These are phyloP conservation scores for Cerioporus squamosus DNA, from an alignment of 1,284 basidiomycete genomes.

Conservation along the genomic window DNA sequence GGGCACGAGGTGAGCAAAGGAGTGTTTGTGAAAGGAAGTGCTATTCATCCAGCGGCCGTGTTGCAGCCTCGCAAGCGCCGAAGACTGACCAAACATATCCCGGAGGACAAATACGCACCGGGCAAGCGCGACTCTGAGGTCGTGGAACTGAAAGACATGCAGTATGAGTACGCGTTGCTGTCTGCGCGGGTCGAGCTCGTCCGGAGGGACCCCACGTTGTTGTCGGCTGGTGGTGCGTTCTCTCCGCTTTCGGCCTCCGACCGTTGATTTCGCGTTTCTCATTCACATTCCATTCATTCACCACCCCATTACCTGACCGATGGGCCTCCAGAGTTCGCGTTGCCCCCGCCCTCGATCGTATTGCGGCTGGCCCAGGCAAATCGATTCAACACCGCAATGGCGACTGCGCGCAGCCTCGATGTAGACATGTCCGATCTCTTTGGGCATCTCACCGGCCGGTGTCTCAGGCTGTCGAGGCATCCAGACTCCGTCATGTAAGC, in stretches of 20 bases:
- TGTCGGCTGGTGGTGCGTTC: slow-evolving; percentile 49
- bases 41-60: not conserved
- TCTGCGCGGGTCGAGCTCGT: slow-evolving; percentile 82
- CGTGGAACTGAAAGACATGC: slow-evolving; percentile 82
- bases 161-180: slow-evolving; percentile 83
- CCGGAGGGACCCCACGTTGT: slow-evolving; percentile 56
- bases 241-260: slow-evolving; percentile 11
- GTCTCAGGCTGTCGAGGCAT: slow-evolving; percentile 72
- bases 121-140: slow-evolving; percentile 76
- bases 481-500: slow-evolving; percentile 60
- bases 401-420: slow-evolving; percentile 74
- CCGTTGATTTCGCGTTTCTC: slow-evolving; percentile 14
- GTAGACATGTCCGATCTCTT: slow-evolving; percentile 92
- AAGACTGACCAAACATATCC: slow-evolving; percentile 77
- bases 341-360: slow-evolving; percentile 77
- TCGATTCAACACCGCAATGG: slow-evolving; percentile 81
- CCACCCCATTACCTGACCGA: not conserved
- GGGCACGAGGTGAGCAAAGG: slow-evolving; percentile 43
- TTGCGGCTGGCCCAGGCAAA: slow-evolving; percentile 81
- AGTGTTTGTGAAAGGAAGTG: slow-evolving; percentile 2
- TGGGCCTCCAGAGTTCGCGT: slow-evolving; percentile 54
- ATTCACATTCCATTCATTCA: not conserved
- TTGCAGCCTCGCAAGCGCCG: slow-evolving; percentile 66
- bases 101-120: slow-evolving; percentile 68
- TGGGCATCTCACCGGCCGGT: slow-evolving; percentile 77